Evolutionary conservation across 225 moss, liverwort and hornwort species (phyloP), one percentile per base, ranked within the genome.

Genomic region (Bryoerythrophyllum caledonicum): DNA sequence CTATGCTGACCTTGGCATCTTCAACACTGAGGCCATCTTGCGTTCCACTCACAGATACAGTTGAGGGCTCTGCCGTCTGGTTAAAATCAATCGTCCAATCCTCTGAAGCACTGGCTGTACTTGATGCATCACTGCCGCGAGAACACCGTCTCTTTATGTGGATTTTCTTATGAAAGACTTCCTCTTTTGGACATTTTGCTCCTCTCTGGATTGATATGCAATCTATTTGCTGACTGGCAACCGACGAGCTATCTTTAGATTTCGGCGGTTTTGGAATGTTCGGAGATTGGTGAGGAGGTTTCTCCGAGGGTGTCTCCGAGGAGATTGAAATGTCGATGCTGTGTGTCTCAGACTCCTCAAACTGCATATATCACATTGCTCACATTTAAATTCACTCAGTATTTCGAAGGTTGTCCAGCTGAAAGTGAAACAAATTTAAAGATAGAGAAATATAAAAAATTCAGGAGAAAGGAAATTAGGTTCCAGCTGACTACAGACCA

Each of bases 71-170:
- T 40, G 80, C 69, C 19, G 70, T 64, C 60, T 78, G 78, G 43
- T 81, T 76, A 19, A 83, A 79, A 46, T 92, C 89, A 57, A 85
- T 74, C 5, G 87, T 85, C 93, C 91, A 93, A 32, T 92, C 89
- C 37, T 89, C 96, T 44, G 87, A 90, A 57, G 67, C 89, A 79
- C 91, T 90, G 8, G 44, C 57, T 28, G 65, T 86, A 74, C 87
- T 86, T 24, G 77, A 78, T 63, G 80, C 81, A 55, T 85, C 81
- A 65, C 74, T 86, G 55, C 63, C 74, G 48, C 74, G 71, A 66
- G 84, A 68, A 40, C 83, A 80, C 11, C 46, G 72, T 43, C 73
- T 73, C 48, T 73, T 83, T 19, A 79, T 40, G 24, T 76, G 55
- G 65, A 80, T 59, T 40, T 68, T 80, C 61, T 79, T 76, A 15